Percentiles rank a stretch among this genome's conserved stretches.
phyloP scores from a whole-genome alignment of 495 filamentous ascomycete species.

The Talaromyces nanjingensis region DNA sequence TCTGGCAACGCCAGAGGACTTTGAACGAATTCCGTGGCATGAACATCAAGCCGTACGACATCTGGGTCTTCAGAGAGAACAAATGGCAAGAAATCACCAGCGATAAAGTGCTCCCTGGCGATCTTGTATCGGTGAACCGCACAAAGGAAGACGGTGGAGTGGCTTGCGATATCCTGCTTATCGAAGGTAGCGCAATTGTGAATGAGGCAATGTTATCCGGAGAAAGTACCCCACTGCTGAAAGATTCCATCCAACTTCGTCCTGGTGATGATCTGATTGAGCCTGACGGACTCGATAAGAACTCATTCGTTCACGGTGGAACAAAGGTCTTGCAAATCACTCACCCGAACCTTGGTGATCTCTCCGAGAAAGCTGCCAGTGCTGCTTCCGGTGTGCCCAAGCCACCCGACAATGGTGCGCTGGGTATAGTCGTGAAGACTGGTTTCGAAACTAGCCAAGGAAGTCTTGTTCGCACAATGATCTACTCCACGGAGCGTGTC shows the following conservation, averaged over 20 bases:
- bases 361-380: constrained; percentile 51
- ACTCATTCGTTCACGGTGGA: constrained; percentile 89
- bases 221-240: constrained; percentile 93
- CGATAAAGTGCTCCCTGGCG: constrained; percentile 92
- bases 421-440: constrained; percentile 93
- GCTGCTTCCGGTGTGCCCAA: constrained; percentile 65
- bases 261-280: constrained; percentile 81
- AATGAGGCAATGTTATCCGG: constrained; percentile 99
- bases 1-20: constrained; percentile 98
- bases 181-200: constrained; percentile 94
- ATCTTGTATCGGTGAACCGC: constrained; percentile 86
- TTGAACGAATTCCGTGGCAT: constrained; percentile 95
- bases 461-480: constrained; percentile 97
- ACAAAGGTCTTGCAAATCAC: constrained; percentile 97
- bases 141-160: constrained; percentile 97
- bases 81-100: constrained; percentile 88
- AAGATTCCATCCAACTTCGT: constrained; percentile 91
- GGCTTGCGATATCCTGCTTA: constrained; percentile 91
- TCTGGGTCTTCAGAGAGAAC: constrained; percentile 78
- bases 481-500: constrained; percentile 97
- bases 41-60: constrained; percentile 96
- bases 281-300: constrained; percentile 89
- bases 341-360: constrained; percentile 65
- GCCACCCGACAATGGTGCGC: constrained; percentile 83
- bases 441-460: constrained; percentile 98